phyloP scores from a whole-genome alignment of 306 rosid genomes.

The Prunus fruticosa region DNA sequence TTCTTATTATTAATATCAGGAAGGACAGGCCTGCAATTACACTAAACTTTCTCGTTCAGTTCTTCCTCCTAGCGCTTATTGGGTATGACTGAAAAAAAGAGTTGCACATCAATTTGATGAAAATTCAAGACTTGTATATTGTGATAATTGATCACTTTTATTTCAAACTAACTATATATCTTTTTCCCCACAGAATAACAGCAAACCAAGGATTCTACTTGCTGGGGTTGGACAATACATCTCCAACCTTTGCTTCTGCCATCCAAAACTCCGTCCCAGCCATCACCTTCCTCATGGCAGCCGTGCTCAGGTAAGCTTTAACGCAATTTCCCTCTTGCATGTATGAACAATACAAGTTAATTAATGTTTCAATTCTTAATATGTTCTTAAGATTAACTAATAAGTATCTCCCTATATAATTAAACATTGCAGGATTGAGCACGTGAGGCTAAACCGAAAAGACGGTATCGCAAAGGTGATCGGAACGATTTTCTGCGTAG shows the following conservation, averaged over 20 bases:
- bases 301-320: constrained; percentile 53
- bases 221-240: constrained; percentile 92
- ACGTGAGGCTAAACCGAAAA: constrained; percentile 65
- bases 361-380: not conserved
- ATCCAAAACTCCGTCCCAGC: constrained; percentile 98
- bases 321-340: not conserved
- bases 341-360: not conserved
- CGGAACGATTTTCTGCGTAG: constrained; percentile 83
- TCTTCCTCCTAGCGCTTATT: constrained; percentile 83
- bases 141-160: not conserved
- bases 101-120: not conserved
- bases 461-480: constrained; percentile 79
- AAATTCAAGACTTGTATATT: not conserved
- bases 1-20: constrained; percentile 37
- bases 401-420: too few relatives aligned
- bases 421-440: constrained; percentile 55
- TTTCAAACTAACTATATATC: not conserved
- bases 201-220: constrained; percentile 98
- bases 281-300: constrained; percentile 97
- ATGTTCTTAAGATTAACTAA: too few relatives aligned
- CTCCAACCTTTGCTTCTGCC: constrained; percentile 96
- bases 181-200: constrained; percentile 58
- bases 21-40: constrained; percentile 86
- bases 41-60: constrained; percentile 64
- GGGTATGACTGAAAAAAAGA: constrained; percentile 54